These are phyloP conservation scores for Boletus eberwhitei DNA, from an alignment of 768 basidiomycete species.

Conservation along the genomic window DNA sequence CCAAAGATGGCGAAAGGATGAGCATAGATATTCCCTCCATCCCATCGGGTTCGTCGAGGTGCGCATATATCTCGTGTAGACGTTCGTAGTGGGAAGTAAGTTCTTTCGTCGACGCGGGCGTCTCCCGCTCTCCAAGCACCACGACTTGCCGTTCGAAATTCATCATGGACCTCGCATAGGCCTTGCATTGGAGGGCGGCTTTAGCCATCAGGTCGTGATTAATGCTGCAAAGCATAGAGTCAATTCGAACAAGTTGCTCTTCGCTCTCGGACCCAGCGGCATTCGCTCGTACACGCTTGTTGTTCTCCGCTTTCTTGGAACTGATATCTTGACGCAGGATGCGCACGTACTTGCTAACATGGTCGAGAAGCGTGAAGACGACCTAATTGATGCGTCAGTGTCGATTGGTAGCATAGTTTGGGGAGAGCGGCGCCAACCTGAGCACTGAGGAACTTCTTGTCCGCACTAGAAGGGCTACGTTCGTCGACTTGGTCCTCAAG, in stretches of 20 bases:
- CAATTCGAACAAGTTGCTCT: slow-evolving; percentile 66
- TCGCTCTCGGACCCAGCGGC: slow-evolving; percentile 39
- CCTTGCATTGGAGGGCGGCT: slow-evolving; percentile 92
- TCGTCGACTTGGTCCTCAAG: slow-evolving; percentile 81
- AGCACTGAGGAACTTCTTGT: slow-evolving; percentile 89
- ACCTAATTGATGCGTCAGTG: slow-evolving; percentile 48
- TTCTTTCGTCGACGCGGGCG: slow-evolving; percentile 45
- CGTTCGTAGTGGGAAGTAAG: slow-evolving; percentile 65
- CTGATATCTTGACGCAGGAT: slow-evolving; percentile 64
- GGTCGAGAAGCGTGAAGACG: slow-evolving; percentile 92
- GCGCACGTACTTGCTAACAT: slow-evolving; percentile 87
- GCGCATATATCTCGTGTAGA: slow-evolving; percentile 93
- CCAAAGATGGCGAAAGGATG: slow-evolving; percentile 84
- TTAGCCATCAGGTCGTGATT: slow-evolving; percentile 86
- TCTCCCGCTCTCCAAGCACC: slow-evolving; percentile 40
- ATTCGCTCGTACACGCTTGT: slow-evolving; percentile 46
- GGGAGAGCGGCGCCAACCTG: slow-evolving; percentile 53
- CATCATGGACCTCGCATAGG: slow-evolving; percentile 91
- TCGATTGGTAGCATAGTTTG: background rate
- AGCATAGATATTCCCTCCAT: slow-evolving; percentile 96
- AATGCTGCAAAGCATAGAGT: slow-evolving; percentile 79
- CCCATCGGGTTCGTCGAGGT: slow-evolving; percentile 96
- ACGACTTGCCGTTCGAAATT: slow-evolving; percentile 87
- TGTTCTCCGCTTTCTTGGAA: slow-evolving; percentile 45
- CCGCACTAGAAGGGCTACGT: slow-evolving; percentile 53